Percentiles rank a stretch among this genome's conserved stretches.
Evolutionary conservation across 2,329 filamentous ascomycete genomes (phyloP).

Genomic region (Stachybotrys chlorohalonatus): DNA sequence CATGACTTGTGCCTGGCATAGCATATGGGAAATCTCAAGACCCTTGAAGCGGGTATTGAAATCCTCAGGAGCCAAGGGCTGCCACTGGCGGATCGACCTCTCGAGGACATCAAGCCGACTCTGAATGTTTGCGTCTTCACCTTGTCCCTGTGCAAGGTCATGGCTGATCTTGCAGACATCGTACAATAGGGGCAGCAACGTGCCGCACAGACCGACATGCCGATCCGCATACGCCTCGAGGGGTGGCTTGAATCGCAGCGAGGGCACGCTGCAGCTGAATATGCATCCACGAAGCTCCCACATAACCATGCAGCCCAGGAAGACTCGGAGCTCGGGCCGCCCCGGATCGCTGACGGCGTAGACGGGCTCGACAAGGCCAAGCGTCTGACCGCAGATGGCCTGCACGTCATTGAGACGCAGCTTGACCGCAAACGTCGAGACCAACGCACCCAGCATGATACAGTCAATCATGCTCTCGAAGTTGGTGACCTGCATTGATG

Average conservation of each 20-base stretch:
- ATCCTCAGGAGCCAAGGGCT: conserved; percentile 10
- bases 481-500: conserved; percentile 4
- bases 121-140: conserved; percentile 1
- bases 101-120: conserved; percentile 6
- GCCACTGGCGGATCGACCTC: conserved; percentile 8
- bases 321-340: conserved; percentile 3
- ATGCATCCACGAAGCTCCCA: conserved; percentile 15
- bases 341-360: conserved; percentile 4
- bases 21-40: conserved; percentile 16
- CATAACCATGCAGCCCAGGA: conserved; percentile 11
- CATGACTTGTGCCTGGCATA: conserved; percentile 16
- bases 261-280: conserved; percentile 10
- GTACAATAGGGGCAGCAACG: conserved; percentile 14
- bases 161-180: conserved; percentile 14
- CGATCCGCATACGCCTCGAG: conserved; percentile 11
- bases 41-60: conserved; percentile 9
- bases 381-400: conserved; percentile 9
- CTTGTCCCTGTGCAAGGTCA: conserved; percentile 1
- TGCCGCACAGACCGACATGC: conserved; percentile 13
- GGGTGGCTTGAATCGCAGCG: conserved; percentile 8
- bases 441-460: conserved; percentile 8
- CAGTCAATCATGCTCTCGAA: conserved; percentile 7
- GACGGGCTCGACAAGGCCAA: conserved; percentile 9
- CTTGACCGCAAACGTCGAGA: conserved; percentile 10
- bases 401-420: conserved; percentile 5